A percentile compares a stretch with the other conserved stretches of the same genome.
These are phyloP conservation scores for Nitzschia sp. DNA, from an alignment of 108 stramenopile genomes.

Conservation along the genomic window DNA sequence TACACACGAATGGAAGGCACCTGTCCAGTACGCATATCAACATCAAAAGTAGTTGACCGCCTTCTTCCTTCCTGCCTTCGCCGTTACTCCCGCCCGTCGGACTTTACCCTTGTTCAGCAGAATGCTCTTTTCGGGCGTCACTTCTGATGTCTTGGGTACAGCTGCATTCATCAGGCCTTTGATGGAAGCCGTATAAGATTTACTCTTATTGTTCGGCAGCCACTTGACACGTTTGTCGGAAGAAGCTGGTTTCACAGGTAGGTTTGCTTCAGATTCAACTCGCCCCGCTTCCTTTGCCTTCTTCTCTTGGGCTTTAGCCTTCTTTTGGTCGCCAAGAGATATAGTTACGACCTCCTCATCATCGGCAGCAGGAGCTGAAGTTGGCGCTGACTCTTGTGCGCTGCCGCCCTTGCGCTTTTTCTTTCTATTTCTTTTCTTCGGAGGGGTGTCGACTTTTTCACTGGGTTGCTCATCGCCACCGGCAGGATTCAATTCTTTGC, in stretches of 20 bases:
- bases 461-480: constrained; percentile 11
- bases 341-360: constrained; percentile 50
- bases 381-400: constrained; percentile 10
- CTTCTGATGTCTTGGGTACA: constrained; percentile 41
- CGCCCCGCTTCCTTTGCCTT: constrained; percentile 32
- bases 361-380: not conserved
- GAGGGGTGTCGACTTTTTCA: not conserved
- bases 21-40: too few species aligned
- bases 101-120: constrained; percentile 46
- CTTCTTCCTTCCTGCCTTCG: constrained; percentile 34
- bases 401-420: constrained; percentile 36
- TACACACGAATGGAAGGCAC: too few species aligned
- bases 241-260: constrained; percentile 20
- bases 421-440: constrained; percentile 34
- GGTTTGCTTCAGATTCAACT: constrained; percentile 9
- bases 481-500: constrained; percentile 28
- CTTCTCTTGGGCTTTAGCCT: constrained; percentile 40
- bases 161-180: constrained; percentile 58
- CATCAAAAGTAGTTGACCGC: constrained; percentile 47
- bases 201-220: constrained; percentile 61
- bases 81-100: not conserved
- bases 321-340: constrained; percentile 48
- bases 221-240: constrained; percentile 61
- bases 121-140: constrained; percentile 79
- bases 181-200: constrained; percentile 84